A percentile compares a stretch with the other conserved stretches of the same genome.
These are phyloP conservation scores for Speleostelium caveatum DNA, from an alignment of 78 protist species.

Conservation along the genomic window DNA sequence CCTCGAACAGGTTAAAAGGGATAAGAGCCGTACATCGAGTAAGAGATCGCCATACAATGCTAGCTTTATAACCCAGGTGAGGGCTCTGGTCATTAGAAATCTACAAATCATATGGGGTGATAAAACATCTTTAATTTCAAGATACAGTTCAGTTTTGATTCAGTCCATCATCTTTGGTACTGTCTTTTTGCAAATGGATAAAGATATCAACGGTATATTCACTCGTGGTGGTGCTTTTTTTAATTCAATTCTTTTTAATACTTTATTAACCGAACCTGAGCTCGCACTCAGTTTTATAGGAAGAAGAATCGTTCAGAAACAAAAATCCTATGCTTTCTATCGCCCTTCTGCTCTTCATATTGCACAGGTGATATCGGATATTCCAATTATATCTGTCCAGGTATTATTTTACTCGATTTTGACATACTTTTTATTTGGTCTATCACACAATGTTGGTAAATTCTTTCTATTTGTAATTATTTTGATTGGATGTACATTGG, in stretches of 20 bases:
- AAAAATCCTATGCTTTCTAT: constrained; percentile 66
- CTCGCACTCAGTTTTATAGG: constrained; percentile 36
- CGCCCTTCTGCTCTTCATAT: constrained; percentile 71
- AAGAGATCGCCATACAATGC: constrained; percentile 28
- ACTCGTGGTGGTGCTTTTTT: constrained; percentile 70
- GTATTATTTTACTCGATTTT: constrained; percentile 51
- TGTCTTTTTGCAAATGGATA: constrained; percentile 16
- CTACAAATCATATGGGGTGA: constrained; percentile 63
- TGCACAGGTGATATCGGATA: constrained; percentile 64
- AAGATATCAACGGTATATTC: constrained; percentile 13
- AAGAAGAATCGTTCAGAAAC: constrained; percentile 63
- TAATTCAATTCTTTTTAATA: constrained; percentile 38
- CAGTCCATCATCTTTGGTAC: constrained; percentile 61
- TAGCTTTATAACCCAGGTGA: constrained; percentile 42
- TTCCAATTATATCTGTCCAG: constrained; percentile 48
- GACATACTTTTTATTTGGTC: constrained; percentile 68
- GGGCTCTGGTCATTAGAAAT: constrained; percentile 42
- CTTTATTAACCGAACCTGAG: constrained; percentile 60
- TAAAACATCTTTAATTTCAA: constrained; percentile 22
- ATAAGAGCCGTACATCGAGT: constrained; percentile 19
- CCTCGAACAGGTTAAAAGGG: constrained; percentile 28
- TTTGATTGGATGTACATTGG: constrained; percentile 38
- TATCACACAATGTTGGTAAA: constrained; percentile 38
- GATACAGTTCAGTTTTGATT: constrained; percentile 37
- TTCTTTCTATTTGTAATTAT: constrained; percentile 61